Base-by-base conservation (phyloP, 2,329 filamentous ascomycete species). In the Fusarium mundagurra region DNA sequence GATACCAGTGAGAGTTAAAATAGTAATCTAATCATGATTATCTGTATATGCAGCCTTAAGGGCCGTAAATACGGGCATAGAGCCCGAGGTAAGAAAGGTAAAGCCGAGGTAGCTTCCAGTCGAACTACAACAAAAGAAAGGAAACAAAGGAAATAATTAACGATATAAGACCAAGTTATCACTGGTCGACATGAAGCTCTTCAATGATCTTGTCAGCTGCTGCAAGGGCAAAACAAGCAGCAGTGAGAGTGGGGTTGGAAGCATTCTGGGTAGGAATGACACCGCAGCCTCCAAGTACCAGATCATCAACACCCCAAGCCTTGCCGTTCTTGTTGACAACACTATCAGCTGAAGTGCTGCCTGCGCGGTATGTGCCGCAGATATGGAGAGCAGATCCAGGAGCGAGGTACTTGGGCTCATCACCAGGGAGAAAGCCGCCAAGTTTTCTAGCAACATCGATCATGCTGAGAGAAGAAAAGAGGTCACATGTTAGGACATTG, bases 171-270 rank as follows among this genome's bases (percentile, higher is more conserved):
- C 39, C 12, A 41, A 14, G 39, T 8, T 5, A 38, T 45, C 31
- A 55, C 36, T 55, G 29, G 4, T 61, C 45, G 6, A 53, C 18
- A 2, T 60, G 31, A 13, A 67, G 61, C 0, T 65, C 62, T 6
- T 63, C 58, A 27, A 63, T 41, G 8, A 65, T 65, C 62, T 53
- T 53, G 27, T 63, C 62, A 22, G 58, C 62, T 4, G 62, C 62
- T 18, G 45, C 58, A 12, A 63, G 57, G n/a, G 62, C 62, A 7
- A 63, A 65, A 22, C 62, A 63, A 4, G 58, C 62, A 34, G 62
- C 62, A 18, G 62, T 63, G 22, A 65, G 62, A 0, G 62, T 65
- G 4, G 62, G 62, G 22, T 65, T 63, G 11, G 38, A 65, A 29
- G 62, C 62, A n/a, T 65, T 65, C 45, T 36, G 43, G 6, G 58